Percentiles rank a stretch among this genome's conserved stretches.
Evolutionary conservation across 768 basidiomycete species (phyloP).

Genomic region (Suillus discolor): DNA sequence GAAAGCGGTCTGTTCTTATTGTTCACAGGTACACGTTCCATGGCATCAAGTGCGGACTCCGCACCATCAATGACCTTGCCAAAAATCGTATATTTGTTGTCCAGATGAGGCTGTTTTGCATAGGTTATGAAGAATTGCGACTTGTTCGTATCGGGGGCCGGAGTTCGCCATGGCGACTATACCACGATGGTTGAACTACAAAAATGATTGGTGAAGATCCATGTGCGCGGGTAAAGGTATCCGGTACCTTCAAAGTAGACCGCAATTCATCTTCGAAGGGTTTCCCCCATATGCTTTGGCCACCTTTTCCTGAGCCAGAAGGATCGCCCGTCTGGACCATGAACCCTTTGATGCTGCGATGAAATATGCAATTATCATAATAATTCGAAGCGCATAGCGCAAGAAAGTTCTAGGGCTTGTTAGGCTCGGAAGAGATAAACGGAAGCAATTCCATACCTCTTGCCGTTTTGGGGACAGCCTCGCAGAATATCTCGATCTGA

Average conservation of each 20-base stretch:
- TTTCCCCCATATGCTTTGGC: constrained; percentile 94
- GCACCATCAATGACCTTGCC: constrained; percentile 98
- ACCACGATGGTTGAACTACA: constrained; percentile 91
- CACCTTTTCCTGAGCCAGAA: constrained; percentile 89
- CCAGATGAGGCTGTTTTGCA: constrained; percentile 90
- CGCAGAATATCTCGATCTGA: constrained; percentile 96
- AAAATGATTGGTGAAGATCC: background rate
- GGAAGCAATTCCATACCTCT: constrained; percentile 58
- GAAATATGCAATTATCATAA: constrained; percentile 85
- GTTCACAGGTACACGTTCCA: constrained; percentile 91
- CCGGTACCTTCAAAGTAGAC: constrained; percentile 85
- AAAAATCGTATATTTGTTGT: constrained; percentile 93
- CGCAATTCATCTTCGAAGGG: constrained; percentile 92
- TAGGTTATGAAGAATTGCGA: constrained; percentile 90
- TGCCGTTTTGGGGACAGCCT: constrained; percentile 92
- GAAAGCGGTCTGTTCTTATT: constrained; percentile 85
- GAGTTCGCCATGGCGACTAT: constrained; percentile 98
- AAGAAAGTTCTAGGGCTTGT: constrained; percentile 78
- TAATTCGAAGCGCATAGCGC: constrained; percentile 90
- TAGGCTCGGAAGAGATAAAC: background rate
- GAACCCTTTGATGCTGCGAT: constrained; percentile 94
- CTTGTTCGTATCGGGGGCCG: constrained; percentile 92
- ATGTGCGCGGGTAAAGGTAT: background rate
- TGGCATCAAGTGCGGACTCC: constrained; percentile 92
- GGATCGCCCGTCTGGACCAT: constrained; percentile 96